Base-by-base conservation (phyloP, 2,329 filamentous ascomycete genomes). In the Exophiala oligosperma region DNA sequence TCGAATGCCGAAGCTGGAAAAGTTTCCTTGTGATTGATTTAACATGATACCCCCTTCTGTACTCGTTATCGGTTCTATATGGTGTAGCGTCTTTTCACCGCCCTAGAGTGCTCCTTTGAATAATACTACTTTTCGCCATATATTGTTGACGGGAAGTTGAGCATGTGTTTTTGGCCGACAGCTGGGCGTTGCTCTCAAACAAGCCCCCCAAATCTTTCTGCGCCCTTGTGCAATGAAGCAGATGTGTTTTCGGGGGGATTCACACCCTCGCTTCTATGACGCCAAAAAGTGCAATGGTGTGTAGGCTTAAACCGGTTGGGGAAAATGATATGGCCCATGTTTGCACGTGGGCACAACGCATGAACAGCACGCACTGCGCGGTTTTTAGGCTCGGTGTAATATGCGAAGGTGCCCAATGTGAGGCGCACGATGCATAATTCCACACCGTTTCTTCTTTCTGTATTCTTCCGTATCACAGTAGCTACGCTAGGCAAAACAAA, bases 381-480 rank as follows among this genome's bases (percentile, higher is more conserved):
- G 17, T 17, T 57, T 35, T 47, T 29, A 26, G 24, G 29, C 41
- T 9, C 21, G 49, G 23, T 4, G 38, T 17, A 17, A 35, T 52
- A 59, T 63, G 61, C 61, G 57, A 55, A 44, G 32, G 51, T 63
- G 58, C 61, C 61, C 61, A 63, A 63, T 41, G 55, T 63, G 61
- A 61, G 61, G 58, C 58, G 61, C 43, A 48, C 4, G 17, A 4
- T 23, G 43, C 26, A 29, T 32, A 9, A 9, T 32, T 32, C n/a
- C n/a, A 14, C 3, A 17, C 4, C 14, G 24, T 48, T 4, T 26
- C 32, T 28, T 48, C 11, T 17, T 48, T 8, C 44, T 44, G 7
- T n/a, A 23, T 23, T 44, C 11, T 14, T n/a, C 38, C 17, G 17
- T 17, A 17, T 17, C 17, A 17, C 17, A 17, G 17, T 17, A 17